Evolutionary conservation across 2,329 filamentous ascomycete species (phyloP).

Genomic region (Fusarium verticillioides): DNA sequence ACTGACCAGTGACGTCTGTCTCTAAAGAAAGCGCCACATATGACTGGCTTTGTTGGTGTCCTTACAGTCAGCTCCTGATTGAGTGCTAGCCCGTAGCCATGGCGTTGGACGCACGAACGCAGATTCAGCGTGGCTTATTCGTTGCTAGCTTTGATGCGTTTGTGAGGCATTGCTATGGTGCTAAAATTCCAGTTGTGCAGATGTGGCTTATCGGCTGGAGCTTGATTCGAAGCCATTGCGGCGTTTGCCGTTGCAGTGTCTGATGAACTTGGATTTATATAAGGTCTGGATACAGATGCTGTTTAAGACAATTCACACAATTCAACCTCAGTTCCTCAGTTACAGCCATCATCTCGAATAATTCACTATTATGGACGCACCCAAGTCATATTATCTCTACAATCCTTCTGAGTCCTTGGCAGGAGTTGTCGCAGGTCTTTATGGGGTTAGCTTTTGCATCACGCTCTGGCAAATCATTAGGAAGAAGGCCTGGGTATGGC

Average conservation of each 20-base stretch:
- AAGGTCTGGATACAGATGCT: background rate
- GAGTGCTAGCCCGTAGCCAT: background rate
- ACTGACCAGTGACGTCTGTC: background rate
- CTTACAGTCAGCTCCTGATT: background rate
- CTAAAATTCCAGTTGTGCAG: constrained; percentile 1
- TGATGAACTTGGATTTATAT: background rate
- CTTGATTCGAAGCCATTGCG: background rate
- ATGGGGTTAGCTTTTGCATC: constrained; percentile 24
- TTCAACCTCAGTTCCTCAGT: background rate
- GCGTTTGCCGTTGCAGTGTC: background rate
- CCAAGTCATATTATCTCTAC: constrained; percentile 33
- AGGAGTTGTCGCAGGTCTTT: constrained; percentile 33
- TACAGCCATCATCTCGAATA: background rate
- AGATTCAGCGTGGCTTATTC: constrained; percentile 2
- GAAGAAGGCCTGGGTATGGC: constrained; percentile 37
- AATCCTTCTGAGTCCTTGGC: constrained; percentile 30
- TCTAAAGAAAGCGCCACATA: constrained; percentile 3
- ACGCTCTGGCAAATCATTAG: constrained; percentile 33
- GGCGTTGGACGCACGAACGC: background rate
- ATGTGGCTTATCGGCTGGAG: background rate
- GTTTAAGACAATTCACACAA: background rate
- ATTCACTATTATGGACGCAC: background rate
- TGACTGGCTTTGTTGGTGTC: constrained; percentile 2
- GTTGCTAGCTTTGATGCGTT: background rate
- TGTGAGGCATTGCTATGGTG: constrained; percentile 4